Evolutionary conservation across 2,329 filamentous ascomycete species (phyloP), one percentile per base, ranked within the genome.

Genomic region (Fusarium goolgardi): DNA sequence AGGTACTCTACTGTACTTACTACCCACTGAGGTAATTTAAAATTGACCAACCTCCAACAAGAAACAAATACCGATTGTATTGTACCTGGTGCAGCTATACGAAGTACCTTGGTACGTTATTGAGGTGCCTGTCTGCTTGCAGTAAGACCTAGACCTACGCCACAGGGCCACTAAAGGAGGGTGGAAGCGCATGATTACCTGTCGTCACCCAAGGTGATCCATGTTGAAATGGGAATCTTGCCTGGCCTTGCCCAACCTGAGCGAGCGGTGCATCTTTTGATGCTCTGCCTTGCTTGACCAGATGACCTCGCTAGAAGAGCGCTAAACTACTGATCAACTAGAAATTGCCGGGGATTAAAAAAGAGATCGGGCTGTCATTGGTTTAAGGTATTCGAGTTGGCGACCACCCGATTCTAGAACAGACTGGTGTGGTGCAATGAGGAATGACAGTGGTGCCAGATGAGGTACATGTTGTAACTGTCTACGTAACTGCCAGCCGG

Each of bases 291-390:
- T 69, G 66, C 44, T 43, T 40, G 68, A 52, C 62, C 69, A 69
- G 53, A 71, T 71, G 69, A 71, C 69, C 63, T 65, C 37, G 34
- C 31, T 39, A 44, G 34, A 45, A 59, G 21, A 53, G 62, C 69
- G 68, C 69, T 71, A 71, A 61, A 29, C 53, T 37, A 55, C 40
- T 57, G 60, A 66, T 67, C 54, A 69, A 34, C 57, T 54, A 61
- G 45, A 52, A 40, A 62, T 54, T 66, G 55, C 61, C 68, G 68
- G 68, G 60, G 52, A 71, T 60, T 71, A 60, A 69, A 69, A 69
- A 32, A 39, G 31, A 59, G 44, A 39, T 41, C 11, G 46, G 52
- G 46, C 34, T 71, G 43, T 34, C 35, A 70, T 71, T 70, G 68
- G 68, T 35, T 59, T 13, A 41, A 52, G 46, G 34, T 31, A 37